Percentiles rank a stretch among this genome's conserved stretches.
These are phyloP conservation scores for Hypoxylon rickii DNA, from an alignment of 495 filamentous ascomycete species.

Conservation along the genomic window DNA sequence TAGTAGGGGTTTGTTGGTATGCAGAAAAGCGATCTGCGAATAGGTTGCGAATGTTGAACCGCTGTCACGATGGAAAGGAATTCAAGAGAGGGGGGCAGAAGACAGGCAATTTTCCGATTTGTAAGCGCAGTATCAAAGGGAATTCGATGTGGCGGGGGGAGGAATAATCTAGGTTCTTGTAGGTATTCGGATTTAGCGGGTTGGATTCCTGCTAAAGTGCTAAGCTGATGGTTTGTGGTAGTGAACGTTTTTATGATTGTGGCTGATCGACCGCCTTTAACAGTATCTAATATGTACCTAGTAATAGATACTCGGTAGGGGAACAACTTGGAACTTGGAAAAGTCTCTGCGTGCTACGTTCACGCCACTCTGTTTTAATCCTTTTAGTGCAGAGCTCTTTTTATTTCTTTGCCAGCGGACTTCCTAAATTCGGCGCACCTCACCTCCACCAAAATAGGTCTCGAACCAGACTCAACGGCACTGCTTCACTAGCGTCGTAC, in stretches of 20 bases:
- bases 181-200: constrained; percentile 11
- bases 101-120: constrained; percentile 37
- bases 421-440: neutral
- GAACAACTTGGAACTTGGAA: too few relatives aligned
- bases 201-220: too few relatives aligned
- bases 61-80: constrained; percentile 34
- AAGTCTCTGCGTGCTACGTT: constrained; percentile 24
- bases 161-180: constrained; percentile 5
- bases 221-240: too few relatives aligned
- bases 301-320: too few relatives aligned
- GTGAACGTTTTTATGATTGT: too few relatives aligned
- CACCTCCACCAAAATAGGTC: constrained; percentile 5
- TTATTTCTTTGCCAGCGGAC: neutral
- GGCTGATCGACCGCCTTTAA: constrained; percentile 31
- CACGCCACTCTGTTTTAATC: constrained; percentile 14
- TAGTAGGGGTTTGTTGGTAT: too few relatives aligned
- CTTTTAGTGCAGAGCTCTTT: neutral
- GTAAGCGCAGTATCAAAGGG: constrained; percentile 32
- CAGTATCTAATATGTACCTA: too few relatives aligned
- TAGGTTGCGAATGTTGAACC: constrained; percentile 8
- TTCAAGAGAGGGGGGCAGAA: constrained; percentile 36
- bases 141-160: constrained; percentile 31
- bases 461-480: constrained; percentile 5
- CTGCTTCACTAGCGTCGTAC: neutral
- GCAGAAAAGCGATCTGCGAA: constrained; percentile 18